These are phyloP conservation scores for Solanum chacoense DNA, from an alignment of 305 asterid genomes.

Conservation along the genomic window DNA sequence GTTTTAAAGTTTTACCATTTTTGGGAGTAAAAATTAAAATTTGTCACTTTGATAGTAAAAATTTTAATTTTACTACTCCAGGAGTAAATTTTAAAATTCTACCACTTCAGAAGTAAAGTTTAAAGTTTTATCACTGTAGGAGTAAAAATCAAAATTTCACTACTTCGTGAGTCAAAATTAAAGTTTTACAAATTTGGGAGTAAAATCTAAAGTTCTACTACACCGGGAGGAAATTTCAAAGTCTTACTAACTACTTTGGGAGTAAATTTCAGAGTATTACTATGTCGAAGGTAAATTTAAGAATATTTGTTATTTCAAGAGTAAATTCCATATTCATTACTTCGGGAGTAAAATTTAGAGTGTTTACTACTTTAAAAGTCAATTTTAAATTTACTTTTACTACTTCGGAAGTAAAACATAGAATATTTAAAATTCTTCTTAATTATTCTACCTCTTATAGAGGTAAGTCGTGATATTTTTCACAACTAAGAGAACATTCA, in stretches of 20 bases:
- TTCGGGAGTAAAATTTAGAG: neutral
- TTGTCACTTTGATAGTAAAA: too few relatives aligned
- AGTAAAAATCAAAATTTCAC: neutral
- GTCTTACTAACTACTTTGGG: neutral
- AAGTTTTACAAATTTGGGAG: neutral
- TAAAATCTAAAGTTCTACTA: neutral
- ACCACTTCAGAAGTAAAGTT: neutral
- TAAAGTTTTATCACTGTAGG: neutral
- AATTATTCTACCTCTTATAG: neutral
- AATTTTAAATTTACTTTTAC: neutral
- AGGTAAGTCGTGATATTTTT: neutral
- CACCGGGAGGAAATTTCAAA: neutral
- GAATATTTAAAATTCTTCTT: neutral
- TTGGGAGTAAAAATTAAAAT: too few relatives aligned
- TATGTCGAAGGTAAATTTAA: too few relatives aligned
- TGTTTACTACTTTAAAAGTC: neutral
- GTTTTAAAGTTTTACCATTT: too few relatives aligned
- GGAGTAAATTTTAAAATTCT: neutral
- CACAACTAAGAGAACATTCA: neutral
- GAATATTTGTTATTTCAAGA: neutral
- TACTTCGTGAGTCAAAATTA: neutral
- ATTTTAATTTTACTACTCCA: too few relatives aligned
- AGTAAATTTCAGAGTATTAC: neutral
- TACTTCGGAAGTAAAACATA: neutral
- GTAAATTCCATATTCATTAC: neutral